phyloP scores from a whole-genome alignment of 2,329 filamentous ascomycete species.

The Trichocomaceae sp. region DNA sequence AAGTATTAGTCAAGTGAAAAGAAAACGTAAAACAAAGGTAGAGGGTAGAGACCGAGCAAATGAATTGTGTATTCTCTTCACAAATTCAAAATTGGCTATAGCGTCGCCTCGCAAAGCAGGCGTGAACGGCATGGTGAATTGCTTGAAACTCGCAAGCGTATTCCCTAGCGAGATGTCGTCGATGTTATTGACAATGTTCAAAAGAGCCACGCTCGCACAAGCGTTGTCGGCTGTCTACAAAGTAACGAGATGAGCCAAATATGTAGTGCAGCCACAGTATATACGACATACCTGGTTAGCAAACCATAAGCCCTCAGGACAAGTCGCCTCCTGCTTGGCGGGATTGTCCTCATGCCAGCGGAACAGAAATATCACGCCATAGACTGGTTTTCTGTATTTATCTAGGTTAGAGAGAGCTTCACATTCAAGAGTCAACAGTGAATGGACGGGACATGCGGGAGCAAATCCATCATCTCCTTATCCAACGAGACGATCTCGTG shows the following conservation, averaged over 20 bases:
- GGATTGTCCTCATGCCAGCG: conserved; percentile 58
- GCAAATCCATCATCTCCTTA: conserved; percentile 52
- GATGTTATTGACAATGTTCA: conserved; percentile 90
- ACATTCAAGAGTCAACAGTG: background rate
- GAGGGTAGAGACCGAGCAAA: conserved; percentile 59
- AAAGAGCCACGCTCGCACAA: conserved; percentile 83
- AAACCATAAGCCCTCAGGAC: conserved; percentile 73
- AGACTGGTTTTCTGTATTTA: conserved; percentile 57
- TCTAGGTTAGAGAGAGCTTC: background rate
- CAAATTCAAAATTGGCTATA: conserved; percentile 66
- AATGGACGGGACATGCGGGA: conserved; percentile 49
- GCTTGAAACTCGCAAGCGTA: conserved; percentile 65
- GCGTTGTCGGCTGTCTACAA: conserved; percentile 70
- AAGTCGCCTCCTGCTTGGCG: conserved; percentile 47
- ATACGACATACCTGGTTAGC: conserved; percentile 67
- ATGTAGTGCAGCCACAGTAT: background rate
- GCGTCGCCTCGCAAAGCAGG: conserved; percentile 69
- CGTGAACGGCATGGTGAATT: conserved; percentile 60
- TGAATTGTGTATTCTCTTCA: conserved; percentile 79
- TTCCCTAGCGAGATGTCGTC: conserved; percentile 60
- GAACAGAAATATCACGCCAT: conserved; percentile 86
- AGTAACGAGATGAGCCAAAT: too few species aligned
- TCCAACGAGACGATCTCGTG: conserved; percentile 73
- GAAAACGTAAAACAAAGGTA: background rate
- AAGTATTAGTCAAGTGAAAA: background rate